Conservation (phyloP, 2,329 filamentous ascomycete genomes). For the Fusarium dimerum region DNA sequence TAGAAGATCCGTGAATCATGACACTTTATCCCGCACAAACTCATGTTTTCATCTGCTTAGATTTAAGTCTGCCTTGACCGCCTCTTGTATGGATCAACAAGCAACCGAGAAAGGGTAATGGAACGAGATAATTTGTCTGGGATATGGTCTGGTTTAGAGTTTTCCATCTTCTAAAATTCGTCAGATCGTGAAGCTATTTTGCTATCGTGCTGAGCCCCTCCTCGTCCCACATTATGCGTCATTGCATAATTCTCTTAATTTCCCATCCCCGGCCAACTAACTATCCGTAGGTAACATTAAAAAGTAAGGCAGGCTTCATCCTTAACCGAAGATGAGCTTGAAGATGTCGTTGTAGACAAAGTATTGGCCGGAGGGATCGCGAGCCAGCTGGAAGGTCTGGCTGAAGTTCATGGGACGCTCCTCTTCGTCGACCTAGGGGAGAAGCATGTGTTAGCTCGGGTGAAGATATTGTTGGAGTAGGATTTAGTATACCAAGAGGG, state of each 20-base stretch:
- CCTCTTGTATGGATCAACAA: background rate
- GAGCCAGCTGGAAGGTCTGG: constrained; percentile 83
- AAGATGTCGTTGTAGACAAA: constrained; percentile 96
- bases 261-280: constrained; percentile 1
- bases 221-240: constrained; percentile 16
- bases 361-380: constrained; percentile 67
- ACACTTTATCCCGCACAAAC: no score
- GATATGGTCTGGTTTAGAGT: constrained; percentile 1
- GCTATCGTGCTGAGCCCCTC: constrained; percentile 20
- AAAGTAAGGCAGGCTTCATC: background rate
- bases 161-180: constrained; percentile 21
- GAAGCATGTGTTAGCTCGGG: constrained; percentile 6
- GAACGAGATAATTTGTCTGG: background rate
- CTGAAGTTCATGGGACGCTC: constrained; percentile 87
- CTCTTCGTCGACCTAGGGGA: constrained; percentile 75
- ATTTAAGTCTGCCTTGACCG: no score
- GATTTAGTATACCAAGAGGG: constrained; percentile 64
- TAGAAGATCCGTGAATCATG: no score
- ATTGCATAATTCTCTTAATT: constrained; percentile 9
- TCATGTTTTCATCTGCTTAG: no score
- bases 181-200: constrained; percentile 25
- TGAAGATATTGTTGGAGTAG: background rate
- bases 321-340: constrained; percentile 74
- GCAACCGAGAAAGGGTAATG: background rate
- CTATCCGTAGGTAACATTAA: background rate